Evolutionary conservation across 2,329 filamentous ascomycete species (phyloP).

Genomic region (Epichloe uncinata): DNA sequence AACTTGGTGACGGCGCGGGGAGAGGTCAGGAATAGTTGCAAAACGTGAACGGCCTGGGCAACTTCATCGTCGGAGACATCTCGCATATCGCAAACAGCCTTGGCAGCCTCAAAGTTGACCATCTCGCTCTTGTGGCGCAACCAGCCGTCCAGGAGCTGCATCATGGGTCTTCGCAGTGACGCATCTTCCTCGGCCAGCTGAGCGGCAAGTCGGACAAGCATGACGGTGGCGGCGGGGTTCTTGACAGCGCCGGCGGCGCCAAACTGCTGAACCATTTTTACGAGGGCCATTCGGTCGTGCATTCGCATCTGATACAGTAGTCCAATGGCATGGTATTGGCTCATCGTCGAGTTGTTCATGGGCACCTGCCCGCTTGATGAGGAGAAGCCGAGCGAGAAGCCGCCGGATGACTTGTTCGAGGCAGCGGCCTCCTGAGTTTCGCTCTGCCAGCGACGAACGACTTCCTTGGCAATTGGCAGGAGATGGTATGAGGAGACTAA

Average conservation of each 20-base stretch:
- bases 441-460: constrained; percentile 94
- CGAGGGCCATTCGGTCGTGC: constrained; percentile 93
- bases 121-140: constrained; percentile 97
- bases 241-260: constrained; percentile 83
- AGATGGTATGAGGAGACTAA: constrained; percentile 96
- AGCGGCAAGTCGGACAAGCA: constrained; percentile 84
- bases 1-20: constrained; percentile 95
- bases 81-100: constrained; percentile 90
- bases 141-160: constrained; percentile 92
- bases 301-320: constrained; percentile 95
- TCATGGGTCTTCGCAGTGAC: constrained; percentile 86
- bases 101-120: constrained; percentile 98
- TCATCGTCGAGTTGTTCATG: constrained; percentile 93
- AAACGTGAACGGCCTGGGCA: constrained; percentile 80
- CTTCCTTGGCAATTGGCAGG: constrained; percentile 86
- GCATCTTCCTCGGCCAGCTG: constrained; percentile 90
- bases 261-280: constrained; percentile 99
- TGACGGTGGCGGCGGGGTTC: constrained; percentile 82
- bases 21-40: constrained; percentile 93
- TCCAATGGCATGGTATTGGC: constrained; percentile 96
- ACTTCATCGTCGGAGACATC: constrained; percentile 89
- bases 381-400: constrained; percentile 84
- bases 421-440: constrained; percentile 96
- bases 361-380: constrained; percentile 59
- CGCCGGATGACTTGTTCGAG: constrained; percentile 73